Evolutionary conservation across 2,329 filamentous ascomycete genomes (phyloP).

Genomic region (Byssoonygena ceratinophila): DNA sequence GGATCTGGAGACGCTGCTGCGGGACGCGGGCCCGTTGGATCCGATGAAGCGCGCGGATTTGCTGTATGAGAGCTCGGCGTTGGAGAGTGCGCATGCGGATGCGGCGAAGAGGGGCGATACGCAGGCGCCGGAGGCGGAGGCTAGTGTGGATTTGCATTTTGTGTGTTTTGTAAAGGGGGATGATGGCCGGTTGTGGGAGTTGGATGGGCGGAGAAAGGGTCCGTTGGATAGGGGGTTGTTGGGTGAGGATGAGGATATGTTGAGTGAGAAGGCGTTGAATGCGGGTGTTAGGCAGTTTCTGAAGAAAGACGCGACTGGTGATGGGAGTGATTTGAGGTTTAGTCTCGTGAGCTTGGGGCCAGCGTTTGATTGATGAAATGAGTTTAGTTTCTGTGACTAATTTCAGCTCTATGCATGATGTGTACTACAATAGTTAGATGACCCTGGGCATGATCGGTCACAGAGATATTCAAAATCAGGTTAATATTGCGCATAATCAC

Average conservation of each 20-base stretch:
- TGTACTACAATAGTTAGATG: no score
- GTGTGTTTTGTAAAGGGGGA: slow-evolving; percentile 79
- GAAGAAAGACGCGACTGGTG: slow-evolving; percentile 47
- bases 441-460: background rate
- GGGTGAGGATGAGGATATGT: slow-evolving; percentile 53
- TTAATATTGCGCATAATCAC: background rate
- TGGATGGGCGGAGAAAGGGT: slow-evolving; percentile 65
- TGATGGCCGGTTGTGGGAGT: slow-evolving; percentile 65
- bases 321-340: slow-evolving; percentile 49
- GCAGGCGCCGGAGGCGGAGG: slow-evolving; percentile 62
- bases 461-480: background rate
- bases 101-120: slow-evolving; percentile 73
- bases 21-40: slow-evolving; percentile 57
- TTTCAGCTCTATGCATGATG: no score
- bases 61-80: slow-evolving; percentile 62
- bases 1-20: slow-evolving; percentile 48
- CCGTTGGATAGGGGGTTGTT: slow-evolving; percentile 59
- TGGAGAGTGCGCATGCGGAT: slow-evolving; percentile 67
- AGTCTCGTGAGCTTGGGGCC: slow-evolving; percentile 52
- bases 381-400: no score
- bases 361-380: slow-evolving; percentile 40
- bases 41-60: slow-evolving; percentile 58
- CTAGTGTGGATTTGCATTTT: slow-evolving; percentile 85
- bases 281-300: slow-evolving; percentile 56
- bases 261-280: slow-evolving; percentile 63